These are phyloP conservation scores for Trichoderma semiorbis DNA, from an alignment of 2,329 filamentous ascomycete species.

Conservation along the genomic window DNA sequence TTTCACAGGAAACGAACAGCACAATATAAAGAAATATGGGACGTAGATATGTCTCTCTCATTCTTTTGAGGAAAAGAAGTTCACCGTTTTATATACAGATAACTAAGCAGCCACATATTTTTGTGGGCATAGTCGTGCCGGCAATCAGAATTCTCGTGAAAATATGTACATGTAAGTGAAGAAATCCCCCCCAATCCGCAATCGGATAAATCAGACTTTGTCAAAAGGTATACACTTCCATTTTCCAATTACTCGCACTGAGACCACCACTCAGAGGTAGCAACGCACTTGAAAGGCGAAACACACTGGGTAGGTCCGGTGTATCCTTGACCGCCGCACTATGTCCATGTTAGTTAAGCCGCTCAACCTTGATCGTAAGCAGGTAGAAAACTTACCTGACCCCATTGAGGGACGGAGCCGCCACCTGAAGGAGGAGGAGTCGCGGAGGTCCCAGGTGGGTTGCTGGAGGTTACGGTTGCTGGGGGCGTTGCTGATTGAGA, in stretches of 20 bases:
- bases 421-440: constrained; percentile 16
- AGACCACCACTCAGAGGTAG: constrained; percentile 23
- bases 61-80: too few relatives aligned
- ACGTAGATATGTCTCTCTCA: too few relatives aligned
- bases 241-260: constrained; percentile 23
- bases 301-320: constrained; percentile 24
- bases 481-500: background rate
- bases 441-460: background rate
- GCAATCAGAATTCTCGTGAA: too few relatives aligned
- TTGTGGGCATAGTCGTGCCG: too few relatives aligned
- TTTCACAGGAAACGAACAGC: too few relatives aligned
- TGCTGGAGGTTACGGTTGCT: background rate
- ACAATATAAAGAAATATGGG: too few relatives aligned
- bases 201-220: too few relatives aligned
- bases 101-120: too few relatives aligned
- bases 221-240: too few relatives aligned
- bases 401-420: constrained; percentile 12
- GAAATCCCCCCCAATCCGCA: too few relatives aligned
- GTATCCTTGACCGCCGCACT: constrained; percentile 26
- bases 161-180: too few relatives aligned
- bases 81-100: too few relatives aligned
- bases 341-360: background rate
- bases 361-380: constrained; percentile 21
- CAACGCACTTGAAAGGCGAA: constrained; percentile 25
- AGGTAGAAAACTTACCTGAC: background rate